A percentile compares a stretch with the other conserved stretches of the same genome.
These are phyloP conservation scores for Blepharisma stoltei DNA, from an alignment of 73 alveolate genomes.

Conservation along the genomic window DNA sequence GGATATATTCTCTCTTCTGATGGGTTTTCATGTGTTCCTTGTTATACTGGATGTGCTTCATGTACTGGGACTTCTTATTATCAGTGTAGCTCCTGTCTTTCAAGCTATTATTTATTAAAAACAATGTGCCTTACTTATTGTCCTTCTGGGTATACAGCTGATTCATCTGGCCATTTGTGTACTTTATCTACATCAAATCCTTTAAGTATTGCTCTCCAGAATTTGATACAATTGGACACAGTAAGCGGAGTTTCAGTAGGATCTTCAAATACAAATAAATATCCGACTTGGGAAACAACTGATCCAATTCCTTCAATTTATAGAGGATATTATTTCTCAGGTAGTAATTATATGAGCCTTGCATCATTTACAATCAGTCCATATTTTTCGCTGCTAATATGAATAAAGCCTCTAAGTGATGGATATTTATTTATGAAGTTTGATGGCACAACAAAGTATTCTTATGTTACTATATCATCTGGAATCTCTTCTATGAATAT, in stretches of 20 bases:
- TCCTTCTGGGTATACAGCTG: neutral
- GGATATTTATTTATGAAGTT: too few species aligned
- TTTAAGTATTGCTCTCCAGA: neutral
- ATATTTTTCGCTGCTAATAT: too few species aligned
- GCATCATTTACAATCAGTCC: too few species aligned
- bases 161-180: too few species aligned
- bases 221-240: neutral
- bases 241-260: neutral
- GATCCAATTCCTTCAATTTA: constrained; percentile 5
- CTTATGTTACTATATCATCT: too few species aligned
- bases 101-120: neutral
- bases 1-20: neutral
- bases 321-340: constrained; percentile 10
- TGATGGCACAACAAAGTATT: too few species aligned
- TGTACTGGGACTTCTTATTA: neutral
- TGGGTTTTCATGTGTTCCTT: neutral
- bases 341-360: too few species aligned
- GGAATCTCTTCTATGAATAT: too few species aligned
- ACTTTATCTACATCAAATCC: neutral
- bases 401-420: too few species aligned
- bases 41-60: neutral
- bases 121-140: neutral
- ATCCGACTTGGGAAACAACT: neutral
- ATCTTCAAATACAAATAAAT: neutral
- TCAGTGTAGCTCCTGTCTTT: neutral